A percentile compares a stretch with the other conserved stretches of the same genome.
These are phyloP conservation scores for Arachis monticola DNA, from an alignment of 331 rosid species.

Conservation along the genomic window DNA sequence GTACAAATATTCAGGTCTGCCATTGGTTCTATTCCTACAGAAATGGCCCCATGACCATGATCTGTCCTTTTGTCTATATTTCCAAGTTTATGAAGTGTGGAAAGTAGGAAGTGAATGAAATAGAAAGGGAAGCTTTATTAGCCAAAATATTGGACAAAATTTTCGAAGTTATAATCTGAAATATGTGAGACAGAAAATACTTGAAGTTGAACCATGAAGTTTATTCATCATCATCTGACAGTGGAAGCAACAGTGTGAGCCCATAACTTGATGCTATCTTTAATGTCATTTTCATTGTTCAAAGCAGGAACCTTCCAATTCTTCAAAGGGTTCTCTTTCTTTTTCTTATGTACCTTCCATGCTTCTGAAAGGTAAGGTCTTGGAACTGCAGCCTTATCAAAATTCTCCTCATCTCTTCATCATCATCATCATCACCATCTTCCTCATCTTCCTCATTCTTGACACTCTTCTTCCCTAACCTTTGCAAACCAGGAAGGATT, in stretches of 20 bases:
- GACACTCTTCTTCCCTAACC: conserved; percentile 55
- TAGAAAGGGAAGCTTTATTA: neutral
- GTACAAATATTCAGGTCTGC: conserved; percentile 4
- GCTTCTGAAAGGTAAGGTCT: conserved; percentile 96
- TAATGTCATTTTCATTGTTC: conserved; percentile 64
- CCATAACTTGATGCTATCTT: conserved; percentile 75
- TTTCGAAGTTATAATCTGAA: conserved; percentile 20
- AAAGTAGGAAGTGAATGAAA: neutral
- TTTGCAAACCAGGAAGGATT: conserved; percentile 84
- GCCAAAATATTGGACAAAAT: conserved; percentile 8
- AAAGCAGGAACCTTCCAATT: conserved; percentile 73
- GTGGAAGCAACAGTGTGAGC: conserved; percentile 88
- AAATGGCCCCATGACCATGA: conserved; percentile 7
- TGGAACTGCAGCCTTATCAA: conserved; percentile 41
- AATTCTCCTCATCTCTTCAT: conserved; percentile 31
- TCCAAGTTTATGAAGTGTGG: conserved; percentile 25
- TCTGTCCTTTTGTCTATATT: conserved; percentile 10
- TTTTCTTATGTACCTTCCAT: conserved; percentile 61
- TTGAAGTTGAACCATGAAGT: conserved; percentile 1
- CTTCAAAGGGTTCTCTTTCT: conserved; percentile 54
- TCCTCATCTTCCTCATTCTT: conserved; percentile 26
- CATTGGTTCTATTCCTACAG: conserved; percentile 14
- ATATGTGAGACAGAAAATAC: conserved; percentile 18
- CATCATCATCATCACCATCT: conserved; percentile 34
- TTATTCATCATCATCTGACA: conserved; percentile 52